Evolutionary conservation across 495 filamentous ascomycete genomes (phyloP).

Genomic region (Neurospora sp.): DNA sequence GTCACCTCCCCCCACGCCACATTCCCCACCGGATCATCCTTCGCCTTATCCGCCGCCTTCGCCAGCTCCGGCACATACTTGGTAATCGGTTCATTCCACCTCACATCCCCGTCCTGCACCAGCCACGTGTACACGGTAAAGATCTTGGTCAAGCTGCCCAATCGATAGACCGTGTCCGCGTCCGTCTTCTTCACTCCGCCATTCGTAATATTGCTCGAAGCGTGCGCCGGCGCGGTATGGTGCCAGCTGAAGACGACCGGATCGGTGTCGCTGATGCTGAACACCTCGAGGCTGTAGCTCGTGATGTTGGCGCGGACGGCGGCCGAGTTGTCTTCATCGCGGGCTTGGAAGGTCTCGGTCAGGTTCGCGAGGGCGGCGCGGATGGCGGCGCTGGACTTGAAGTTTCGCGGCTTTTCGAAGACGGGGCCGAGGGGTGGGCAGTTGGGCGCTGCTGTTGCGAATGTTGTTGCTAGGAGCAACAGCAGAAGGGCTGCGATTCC

Average conservation of each 20-base stretch:
- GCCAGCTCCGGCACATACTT: slow-evolving; percentile 48
- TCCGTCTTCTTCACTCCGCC: slow-evolving; percentile 30
- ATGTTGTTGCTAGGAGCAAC: slow-evolving; percentile 2
- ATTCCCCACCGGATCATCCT: slow-evolving; percentile 27
- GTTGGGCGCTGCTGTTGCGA: slow-evolving; percentile 16
- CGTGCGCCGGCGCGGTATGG: slow-evolving; percentile 33
- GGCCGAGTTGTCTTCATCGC: slow-evolving; percentile 22
- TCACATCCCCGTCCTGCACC: slow-evolving; percentile 28
- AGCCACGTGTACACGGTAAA: slow-evolving; percentile 40
- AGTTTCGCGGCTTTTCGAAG: slow-evolving; percentile 33
- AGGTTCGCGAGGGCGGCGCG: slow-evolving; percentile 28
- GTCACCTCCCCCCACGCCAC: slow-evolving; percentile 47
- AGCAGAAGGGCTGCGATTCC: background rate
- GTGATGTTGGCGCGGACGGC: slow-evolving; percentile 31
- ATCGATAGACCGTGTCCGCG: slow-evolving; percentile 40
- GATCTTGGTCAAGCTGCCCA: slow-evolving; percentile 42
- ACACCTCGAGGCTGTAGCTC: slow-evolving; percentile 43
- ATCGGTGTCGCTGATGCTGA: slow-evolving; percentile 29
- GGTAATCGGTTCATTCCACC: slow-evolving; percentile 37
- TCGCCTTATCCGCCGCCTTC: slow-evolving; percentile 17
- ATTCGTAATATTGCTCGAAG: slow-evolving; percentile 8
- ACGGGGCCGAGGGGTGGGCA: slow-evolving; percentile 42
- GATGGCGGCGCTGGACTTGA: slow-evolving; percentile 24
- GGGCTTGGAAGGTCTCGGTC: slow-evolving; percentile 22
- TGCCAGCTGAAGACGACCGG: slow-evolving; percentile 37